Evolutionary conservation across 2,329 filamentous ascomycete species (phyloP).

Genomic region (Thielaviopsis musarum): DNA sequence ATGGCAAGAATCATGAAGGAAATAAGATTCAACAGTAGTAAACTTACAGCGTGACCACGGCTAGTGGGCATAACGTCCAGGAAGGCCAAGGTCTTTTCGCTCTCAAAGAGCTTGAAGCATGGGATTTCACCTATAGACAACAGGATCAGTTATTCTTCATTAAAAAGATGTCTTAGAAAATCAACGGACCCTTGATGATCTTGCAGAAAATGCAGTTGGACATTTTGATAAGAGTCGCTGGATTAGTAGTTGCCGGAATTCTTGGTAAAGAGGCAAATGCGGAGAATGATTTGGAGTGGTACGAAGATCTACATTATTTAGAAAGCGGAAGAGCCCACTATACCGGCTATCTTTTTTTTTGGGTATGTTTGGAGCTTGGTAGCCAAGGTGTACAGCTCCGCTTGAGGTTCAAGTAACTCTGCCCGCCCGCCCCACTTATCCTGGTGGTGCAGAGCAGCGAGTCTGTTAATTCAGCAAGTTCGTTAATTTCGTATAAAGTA

Average conservation of each 20-base stretch:
- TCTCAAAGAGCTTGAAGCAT: conserved; percentile 91
- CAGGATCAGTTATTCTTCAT: conserved; percentile 6
- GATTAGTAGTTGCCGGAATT: background rate
- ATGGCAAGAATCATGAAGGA: background rate
- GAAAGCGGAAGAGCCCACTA: background rate
- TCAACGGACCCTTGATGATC: conserved; percentile 67
- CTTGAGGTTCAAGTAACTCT: too few species aligned
- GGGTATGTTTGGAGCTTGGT: background rate
- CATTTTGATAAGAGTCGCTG: conserved; percentile 11
- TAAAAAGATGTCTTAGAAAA: background rate
- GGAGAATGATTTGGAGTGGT: background rate
- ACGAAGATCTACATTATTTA: background rate
- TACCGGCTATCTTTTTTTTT: background rate
- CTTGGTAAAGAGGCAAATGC: background rate
- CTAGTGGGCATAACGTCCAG: conserved; percentile 88
- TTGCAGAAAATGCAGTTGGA: conserved; percentile 84
- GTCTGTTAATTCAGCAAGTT: too few species aligned
- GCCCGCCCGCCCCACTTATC: too few species aligned
- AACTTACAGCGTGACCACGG: conserved; percentile 69
- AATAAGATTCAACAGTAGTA: background rate
- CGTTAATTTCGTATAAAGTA: too few species aligned
- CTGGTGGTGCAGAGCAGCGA: too few species aligned
- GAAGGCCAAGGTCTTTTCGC: conserved; percentile 83
- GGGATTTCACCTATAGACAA: conserved; percentile 66
- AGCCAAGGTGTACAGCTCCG: too few species aligned